Base-by-base conservation (phyloP, 148 eudicot genomes). In the Camellia lanceoleosa region DNA sequence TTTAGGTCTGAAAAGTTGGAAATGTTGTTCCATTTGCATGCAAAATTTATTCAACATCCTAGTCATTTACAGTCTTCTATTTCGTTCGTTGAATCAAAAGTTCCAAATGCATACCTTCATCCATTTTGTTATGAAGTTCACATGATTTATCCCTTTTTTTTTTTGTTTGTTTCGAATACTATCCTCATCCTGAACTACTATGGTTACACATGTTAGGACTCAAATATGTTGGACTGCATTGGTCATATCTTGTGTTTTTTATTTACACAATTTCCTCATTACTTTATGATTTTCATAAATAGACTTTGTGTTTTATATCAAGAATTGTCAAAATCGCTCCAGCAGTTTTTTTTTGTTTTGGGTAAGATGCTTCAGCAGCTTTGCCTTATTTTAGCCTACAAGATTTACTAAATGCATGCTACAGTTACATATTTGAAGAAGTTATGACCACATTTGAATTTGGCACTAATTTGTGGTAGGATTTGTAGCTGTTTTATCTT, bases 1-100 rank as follows among this genome's bases (percentile, higher is more conserved):
- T 41, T 63, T 76, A 65, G 79, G n/a, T 49, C 58, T 77, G 59
- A 52, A 72, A 77, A 77, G 46, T 68, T 66, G 43, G 60, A 38
- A 30, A 61, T 66, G 9, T 54, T 20, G 5, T 67, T 52, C 52
- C 59, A 63, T 3, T 30, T 63, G 67, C 67, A 63, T 20, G 42
- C 20, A 19, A 63, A 59, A 63, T 19, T 62, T 16, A 7, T 60
- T 70, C 52, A 44, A 42, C 46, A 9, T 70, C 52, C 52, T 44
- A 70, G 49, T 70, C 69, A 65, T 65, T 65, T 43, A 15, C 9
- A 70, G 19, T 46, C 19, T 63, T 44, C 68, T 41, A 11, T 12
- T 42, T 52, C 44, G 3, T 20, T 20, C 51, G 1, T 64, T 30
- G 7, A 67, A 18, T 67, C n/a, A 23, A 52, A 72, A 54, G 11